phyloP scores from a whole-genome alignment of 1,139 yeast genomes.

The Lodderomyces elongisporus region DNA sequence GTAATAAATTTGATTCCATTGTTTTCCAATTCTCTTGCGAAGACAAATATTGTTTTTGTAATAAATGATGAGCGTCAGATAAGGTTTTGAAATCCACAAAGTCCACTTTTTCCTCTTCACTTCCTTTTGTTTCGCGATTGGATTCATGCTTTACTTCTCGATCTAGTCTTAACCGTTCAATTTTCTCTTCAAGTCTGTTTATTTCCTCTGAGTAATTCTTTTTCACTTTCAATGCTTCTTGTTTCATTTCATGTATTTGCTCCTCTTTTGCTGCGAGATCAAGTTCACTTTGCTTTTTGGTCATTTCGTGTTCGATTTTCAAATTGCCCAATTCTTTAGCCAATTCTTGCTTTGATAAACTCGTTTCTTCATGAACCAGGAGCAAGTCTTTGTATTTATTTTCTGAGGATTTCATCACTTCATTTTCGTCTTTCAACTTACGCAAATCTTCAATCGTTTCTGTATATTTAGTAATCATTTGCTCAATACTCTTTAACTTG shows the following conservation, averaged over 20 bases:
- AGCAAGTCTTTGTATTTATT: conserved; percentile 35
- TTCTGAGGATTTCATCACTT: conserved; percentile 28
- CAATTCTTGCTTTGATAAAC: conserved; percentile 22
- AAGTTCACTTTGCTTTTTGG: conserved; percentile 33
- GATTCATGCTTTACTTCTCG: conserved; percentile 16
- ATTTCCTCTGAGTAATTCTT: conserved; percentile 45
- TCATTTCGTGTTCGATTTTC: conserved; percentile 35
- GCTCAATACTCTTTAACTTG: conserved; percentile 24
- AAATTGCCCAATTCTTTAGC: conserved; percentile 34
- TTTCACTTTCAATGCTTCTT: conserved; percentile 23
- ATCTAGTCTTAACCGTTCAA: conserved; percentile 37
- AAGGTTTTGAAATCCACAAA: conserved; percentile 38
- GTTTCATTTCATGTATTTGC: conserved; percentile 21
- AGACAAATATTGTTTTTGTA: conserved; percentile 63
- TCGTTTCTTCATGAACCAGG: conserved; percentile 30
- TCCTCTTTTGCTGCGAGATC: conserved; percentile 30
- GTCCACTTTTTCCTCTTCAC: conserved; percentile 14
- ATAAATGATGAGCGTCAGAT: conserved; percentile 34
- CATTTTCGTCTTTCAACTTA: conserved; percentile 16
- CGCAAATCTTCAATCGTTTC: conserved; percentile 14
- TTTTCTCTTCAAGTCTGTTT: conserved; percentile 43
- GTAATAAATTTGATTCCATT: conserved; percentile 50
- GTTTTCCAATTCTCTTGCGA: conserved; percentile 66
- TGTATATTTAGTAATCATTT: conserved; percentile 19
- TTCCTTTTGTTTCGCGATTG: conserved; percentile 1